Base-by-base conservation (phyloP, 129 eudicot species). In the Sambucus nigra region DNA sequence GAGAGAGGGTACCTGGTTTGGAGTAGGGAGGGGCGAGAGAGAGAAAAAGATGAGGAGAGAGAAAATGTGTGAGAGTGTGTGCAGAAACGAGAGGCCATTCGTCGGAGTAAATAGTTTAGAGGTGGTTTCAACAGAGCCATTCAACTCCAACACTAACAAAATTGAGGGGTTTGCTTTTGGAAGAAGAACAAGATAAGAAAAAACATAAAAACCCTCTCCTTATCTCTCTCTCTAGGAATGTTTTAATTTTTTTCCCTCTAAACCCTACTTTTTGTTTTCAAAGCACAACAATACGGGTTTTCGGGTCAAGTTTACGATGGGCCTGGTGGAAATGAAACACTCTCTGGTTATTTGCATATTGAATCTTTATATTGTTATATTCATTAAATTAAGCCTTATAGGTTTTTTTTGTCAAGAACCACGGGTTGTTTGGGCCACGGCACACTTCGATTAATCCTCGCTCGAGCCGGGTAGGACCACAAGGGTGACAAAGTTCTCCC, bases 1-100 rank as follows among this genome's bases (percentile, higher is more conserved):
- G 20, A 0, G 21, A 47, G 8, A n/a, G 35, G 26, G 1, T 35
- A 80, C 87, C 87, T 71, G 67, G 70, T 16, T 26, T 63, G 57
- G 3, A 66, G 59, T 16, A 16, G 50, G 19, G 51, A 27, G 6
- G 65, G 24, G 17, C 25, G 53, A 53, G 68, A 67, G 40, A 32
- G 55, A 69, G 60, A 75, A 25, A 53, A 57, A 55, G 66, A 63
- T n/a, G 64, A 28, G 58, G 22, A 51, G 56, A 33, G 47, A 29
- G 52, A 56, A 39, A 18, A 28, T 2, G 41, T 0, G 12, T 10
- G 39, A 38, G 51, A 21, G 19, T 16, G 0, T 13, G 64, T 21
- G 51, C 57, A 50, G 60, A 38, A 48, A 33, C 67, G 67, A 26
- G 66, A 26, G 22, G 60, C 64, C 65, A 66, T 66, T 26, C 47